phyloP scores from a whole-genome alignment of 371 early-diverging fungal genomes.

The Mucor mucedo region DNA sequence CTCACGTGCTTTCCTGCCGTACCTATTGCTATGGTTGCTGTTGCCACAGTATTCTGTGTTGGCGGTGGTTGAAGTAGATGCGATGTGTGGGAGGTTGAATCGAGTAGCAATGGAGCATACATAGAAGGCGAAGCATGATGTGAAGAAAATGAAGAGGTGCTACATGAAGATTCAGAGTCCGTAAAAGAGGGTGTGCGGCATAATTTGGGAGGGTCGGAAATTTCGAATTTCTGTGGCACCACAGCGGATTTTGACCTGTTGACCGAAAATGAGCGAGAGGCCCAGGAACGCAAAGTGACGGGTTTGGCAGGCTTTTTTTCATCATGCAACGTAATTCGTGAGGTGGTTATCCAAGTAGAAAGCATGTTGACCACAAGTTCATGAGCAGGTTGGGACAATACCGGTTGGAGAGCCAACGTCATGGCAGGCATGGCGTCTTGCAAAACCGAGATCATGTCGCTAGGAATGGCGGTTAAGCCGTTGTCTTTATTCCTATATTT shows the following conservation, averaged over 20 bases:
- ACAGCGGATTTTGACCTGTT: constrained; percentile 7
- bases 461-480: constrained; percentile 1
- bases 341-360: constrained; percentile 11
- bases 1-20: not conserved
- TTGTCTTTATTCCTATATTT: constrained; percentile 1
- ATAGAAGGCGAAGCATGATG: not conserved
- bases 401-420: constrained; percentile 6
- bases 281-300: constrained; percentile 16
- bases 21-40: not conserved
- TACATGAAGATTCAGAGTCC: constrained; percentile 2
- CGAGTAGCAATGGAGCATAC: not conserved
- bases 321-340: not conserved
- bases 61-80: too few species aligned
- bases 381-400: constrained; percentile 12
- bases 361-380: constrained; percentile 16
- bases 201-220: constrained; percentile 8
- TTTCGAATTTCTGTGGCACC: constrained; percentile 3
- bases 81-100: not conserved
- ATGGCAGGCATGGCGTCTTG: constrained; percentile 16
- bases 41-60: too few species aligned
- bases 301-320: not conserved
- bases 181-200: not conserved
- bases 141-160: constrained; percentile 4
- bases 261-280: constrained; percentile 19
- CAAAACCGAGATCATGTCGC: constrained; percentile 10